A percentile compares a stretch with the other conserved stretches of the same genome.
These are phyloP conservation scores for Cyberlindnera euphorbiiphila DNA, from an alignment of 805 yeast genomes.

Conservation along the genomic window DNA sequence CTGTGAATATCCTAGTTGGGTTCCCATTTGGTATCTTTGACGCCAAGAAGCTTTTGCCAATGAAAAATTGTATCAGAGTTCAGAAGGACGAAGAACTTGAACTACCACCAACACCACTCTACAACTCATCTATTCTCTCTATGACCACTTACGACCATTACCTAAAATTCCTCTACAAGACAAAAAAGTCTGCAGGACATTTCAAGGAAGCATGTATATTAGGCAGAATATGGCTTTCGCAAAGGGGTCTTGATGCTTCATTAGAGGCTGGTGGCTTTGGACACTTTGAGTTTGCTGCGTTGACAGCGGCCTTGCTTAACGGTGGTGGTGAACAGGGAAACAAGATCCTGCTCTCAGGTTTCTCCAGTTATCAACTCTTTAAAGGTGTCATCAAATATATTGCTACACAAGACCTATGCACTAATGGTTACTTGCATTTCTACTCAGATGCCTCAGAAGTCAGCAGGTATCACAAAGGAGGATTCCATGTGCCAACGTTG, in stretches of 20 bases:
- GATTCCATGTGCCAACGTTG: constrained; percentile 70
- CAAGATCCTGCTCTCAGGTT: constrained; percentile 77
- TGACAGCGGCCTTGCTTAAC: constrained; percentile 75
- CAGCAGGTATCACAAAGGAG: constrained; percentile 44
- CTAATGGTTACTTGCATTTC: constrained; percentile 64
- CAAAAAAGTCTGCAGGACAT: constrained; percentile 71
- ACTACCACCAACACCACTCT: constrained; percentile 77
- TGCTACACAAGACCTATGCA: constrained; percentile 71
- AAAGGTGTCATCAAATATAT: constrained; percentile 81
- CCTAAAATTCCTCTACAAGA: constrained; percentile 69
- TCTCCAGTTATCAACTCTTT: constrained; percentile 89
- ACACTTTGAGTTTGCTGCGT: constrained; percentile 78
- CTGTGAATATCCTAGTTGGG: constrained; percentile 69
- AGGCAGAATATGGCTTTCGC: constrained; percentile 87
- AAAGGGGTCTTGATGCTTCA: constrained; percentile 72
- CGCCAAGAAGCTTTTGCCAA: constrained; percentile 69
- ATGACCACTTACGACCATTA: constrained; percentile 66
- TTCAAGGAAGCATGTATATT: constrained; percentile 84
- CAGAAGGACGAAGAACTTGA: constrained; percentile 34
- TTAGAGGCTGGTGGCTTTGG: constrained; percentile 81
- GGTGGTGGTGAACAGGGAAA: constrained; percentile 81
- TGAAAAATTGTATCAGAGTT: constrained; percentile 77
- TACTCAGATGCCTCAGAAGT: constrained; percentile 40
- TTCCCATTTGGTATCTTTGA: constrained; percentile 72
- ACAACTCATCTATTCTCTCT: constrained; percentile 76